These are phyloP conservation scores for Rhexocercosporidium sp. DNA, from an alignment of 2,329 filamentous ascomycete genomes.

Conservation along the genomic window DNA sequence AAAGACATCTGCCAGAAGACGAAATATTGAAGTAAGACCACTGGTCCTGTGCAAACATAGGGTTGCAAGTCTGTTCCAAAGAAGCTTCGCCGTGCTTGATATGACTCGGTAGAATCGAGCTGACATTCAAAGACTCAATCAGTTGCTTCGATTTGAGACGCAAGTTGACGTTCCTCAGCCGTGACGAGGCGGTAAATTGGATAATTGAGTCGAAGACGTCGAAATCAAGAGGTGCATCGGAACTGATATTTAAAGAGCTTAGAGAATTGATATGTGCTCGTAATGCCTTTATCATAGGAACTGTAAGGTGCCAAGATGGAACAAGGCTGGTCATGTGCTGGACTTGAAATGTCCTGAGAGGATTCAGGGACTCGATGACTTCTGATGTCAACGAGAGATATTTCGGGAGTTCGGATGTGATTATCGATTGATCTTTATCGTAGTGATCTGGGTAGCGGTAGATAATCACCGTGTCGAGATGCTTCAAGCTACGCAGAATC, in stretches of 20 bases:
- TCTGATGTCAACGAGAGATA: conserved; percentile 11
- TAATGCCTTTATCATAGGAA: conserved; percentile 11
- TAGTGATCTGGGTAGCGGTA: too few species aligned
- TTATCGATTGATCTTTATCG: too few species aligned
- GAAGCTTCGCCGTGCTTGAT: too few species aligned
- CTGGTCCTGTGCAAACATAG: too few species aligned
- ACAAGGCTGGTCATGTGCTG: conserved; percentile 15
- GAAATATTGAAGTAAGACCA: neutral
- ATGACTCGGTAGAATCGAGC: too few species aligned
- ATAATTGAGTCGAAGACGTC: neutral
- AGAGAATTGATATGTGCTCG: conserved; percentile 1
- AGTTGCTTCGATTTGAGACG: neutral
- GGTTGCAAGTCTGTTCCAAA: too few species aligned
- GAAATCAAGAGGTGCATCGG: neutral
- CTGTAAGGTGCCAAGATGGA: conserved; percentile 5
- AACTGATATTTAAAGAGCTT: neutral
- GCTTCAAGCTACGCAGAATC: conserved; percentile 14
- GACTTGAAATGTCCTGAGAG: conserved; percentile 14
- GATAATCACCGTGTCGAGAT: conserved; percentile 18
- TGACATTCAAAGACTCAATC: too few species aligned
- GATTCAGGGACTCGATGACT: conserved; percentile 16
- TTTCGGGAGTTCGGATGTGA: neutral
- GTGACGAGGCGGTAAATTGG: neutral
- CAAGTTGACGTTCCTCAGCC: neutral
- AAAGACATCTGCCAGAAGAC: neutral